Percentiles rank a stretch among this genome's conserved stretches.
phyloP scores from a whole-genome alignment of 23 red algal genomes.

The Chondrus crispus region DNA sequence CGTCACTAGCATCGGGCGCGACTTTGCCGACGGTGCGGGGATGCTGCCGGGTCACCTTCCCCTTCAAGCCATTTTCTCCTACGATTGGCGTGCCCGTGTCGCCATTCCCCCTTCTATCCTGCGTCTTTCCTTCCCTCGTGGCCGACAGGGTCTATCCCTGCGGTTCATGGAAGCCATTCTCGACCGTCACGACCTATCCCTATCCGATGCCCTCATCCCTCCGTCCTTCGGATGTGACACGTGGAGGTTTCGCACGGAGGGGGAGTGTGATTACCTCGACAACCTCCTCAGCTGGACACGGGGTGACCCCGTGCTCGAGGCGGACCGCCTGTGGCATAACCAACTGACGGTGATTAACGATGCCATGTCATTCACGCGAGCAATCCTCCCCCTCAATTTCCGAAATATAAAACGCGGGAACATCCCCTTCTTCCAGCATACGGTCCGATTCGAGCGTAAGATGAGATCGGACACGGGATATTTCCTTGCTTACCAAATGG shows the following conservation, averaged over 20 bases:
- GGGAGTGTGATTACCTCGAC: background rate
- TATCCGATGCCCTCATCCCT: background rate
- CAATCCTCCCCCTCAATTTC: background rate
- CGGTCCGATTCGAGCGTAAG: background rate
- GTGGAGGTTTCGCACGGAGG: background rate
- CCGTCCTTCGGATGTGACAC: background rate
- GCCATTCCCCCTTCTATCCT: background rate
- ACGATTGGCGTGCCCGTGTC: background rate
- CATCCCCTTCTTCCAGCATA: background rate
- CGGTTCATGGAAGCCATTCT: background rate
- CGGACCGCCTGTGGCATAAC: background rate
- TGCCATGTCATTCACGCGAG: background rate
- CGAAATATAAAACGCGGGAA: background rate
- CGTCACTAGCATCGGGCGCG: background rate
- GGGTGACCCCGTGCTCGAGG: background rate
- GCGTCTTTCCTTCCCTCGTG: background rate
- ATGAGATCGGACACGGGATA: background rate
- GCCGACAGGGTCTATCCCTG: background rate
- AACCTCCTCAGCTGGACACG: background rate
- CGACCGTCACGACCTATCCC: background rate
- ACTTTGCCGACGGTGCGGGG: background rate
- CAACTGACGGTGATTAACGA: background rate
- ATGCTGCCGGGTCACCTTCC: background rate
- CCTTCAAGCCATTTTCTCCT: background rate
- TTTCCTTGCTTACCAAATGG: slow-evolving; percentile 5